Conservation (phyloP, 228 moss, liverwort and hornwort genomes). For the Sphagnum fallax region DNA sequence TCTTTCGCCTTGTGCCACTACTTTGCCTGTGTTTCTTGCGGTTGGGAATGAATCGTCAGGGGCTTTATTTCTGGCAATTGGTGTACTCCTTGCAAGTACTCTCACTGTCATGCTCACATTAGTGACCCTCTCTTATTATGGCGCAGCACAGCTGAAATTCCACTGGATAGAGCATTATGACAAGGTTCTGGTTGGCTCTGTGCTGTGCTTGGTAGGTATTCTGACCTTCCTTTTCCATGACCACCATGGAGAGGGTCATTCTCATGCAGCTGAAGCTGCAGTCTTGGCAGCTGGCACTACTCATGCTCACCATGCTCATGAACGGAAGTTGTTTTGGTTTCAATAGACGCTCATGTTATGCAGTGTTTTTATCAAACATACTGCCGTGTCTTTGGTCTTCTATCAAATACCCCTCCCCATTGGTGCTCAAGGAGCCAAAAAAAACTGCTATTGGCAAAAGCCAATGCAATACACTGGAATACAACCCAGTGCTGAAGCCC, state of each 20-base stretch:
- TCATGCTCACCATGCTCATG: neutral
- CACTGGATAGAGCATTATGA: slow-evolving; percentile 96
- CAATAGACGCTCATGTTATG: too few relatives aligned
- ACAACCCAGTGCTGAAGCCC: too few relatives aligned
- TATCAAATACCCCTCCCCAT: too few relatives aligned
- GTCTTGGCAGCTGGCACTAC: neutral
- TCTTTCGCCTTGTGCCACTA: slow-evolving; percentile 94
- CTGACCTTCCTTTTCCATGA: slow-evolving; percentile 88
- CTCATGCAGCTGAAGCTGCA: slow-evolving; percentile 14
- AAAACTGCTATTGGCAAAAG: too few relatives aligned
- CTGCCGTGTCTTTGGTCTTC: too few relatives aligned
- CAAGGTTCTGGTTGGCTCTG: slow-evolving; percentile 79
- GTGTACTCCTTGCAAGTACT: slow-evolving; percentile 79
- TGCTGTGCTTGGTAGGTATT: slow-evolving; percentile 80
- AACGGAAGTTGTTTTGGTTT: neutral
- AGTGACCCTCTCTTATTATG: slow-evolving; percentile 90
- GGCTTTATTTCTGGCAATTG: slow-evolving; percentile 71
- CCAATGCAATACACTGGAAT: too few relatives aligned
- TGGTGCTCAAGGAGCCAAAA: too few relatives aligned
- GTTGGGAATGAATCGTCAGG: slow-evolving; percentile 86
- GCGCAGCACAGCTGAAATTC: slow-evolving; percentile 95
- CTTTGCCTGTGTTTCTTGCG: slow-evolving; percentile 93
- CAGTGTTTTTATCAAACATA: too few relatives aligned
- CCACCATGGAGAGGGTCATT: slow-evolving; percentile 32
- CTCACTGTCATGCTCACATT: slow-evolving; percentile 93